Conservation (phyloP, 352 stramenopile species). For the Blastocystis hominis region DNA sequence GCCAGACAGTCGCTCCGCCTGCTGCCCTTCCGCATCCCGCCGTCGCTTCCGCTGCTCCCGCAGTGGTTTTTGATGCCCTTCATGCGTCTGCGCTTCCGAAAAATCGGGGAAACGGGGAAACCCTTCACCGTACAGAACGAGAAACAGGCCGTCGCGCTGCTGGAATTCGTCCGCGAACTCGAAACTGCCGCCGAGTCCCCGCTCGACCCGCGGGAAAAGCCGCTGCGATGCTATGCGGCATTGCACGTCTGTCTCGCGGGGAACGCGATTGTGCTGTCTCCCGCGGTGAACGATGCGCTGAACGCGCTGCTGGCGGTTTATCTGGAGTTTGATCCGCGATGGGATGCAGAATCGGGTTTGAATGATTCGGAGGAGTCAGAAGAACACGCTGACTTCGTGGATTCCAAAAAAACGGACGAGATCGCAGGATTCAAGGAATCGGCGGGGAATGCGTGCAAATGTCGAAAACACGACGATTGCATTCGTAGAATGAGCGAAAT, state of each 20-base stretch:
- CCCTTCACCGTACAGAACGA: background rate
- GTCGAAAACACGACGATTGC: background rate
- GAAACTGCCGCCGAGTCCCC: background rate
- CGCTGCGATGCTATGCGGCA: background rate
- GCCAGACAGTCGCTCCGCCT: background rate
- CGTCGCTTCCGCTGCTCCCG: conserved; percentile 28
- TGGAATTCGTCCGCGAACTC: background rate
- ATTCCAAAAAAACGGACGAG: no score
- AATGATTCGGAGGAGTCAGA: no score
- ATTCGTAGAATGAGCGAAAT: background rate
- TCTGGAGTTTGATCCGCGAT: background rate
- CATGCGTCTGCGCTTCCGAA: conserved; percentile 5
- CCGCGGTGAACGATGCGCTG: background rate
- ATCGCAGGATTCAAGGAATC: background rate
- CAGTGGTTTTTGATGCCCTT: conserved; percentile 36
- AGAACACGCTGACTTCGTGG: no score
- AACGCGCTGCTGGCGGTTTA: background rate
- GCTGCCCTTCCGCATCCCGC: background rate
- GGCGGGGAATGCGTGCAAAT: background rate
- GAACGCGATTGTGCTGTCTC: background rate
- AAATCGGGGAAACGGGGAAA: background rate
- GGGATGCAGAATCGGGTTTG: no score
- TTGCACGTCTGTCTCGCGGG: conserved; percentile 1
- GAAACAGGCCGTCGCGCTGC: background rate
- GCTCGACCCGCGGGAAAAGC: background rate